These are phyloP conservation scores for Sanghuangporus sanghuang DNA, from an alignment of 1,284 basidiomycete genomes.

Conservation along the genomic window DNA sequence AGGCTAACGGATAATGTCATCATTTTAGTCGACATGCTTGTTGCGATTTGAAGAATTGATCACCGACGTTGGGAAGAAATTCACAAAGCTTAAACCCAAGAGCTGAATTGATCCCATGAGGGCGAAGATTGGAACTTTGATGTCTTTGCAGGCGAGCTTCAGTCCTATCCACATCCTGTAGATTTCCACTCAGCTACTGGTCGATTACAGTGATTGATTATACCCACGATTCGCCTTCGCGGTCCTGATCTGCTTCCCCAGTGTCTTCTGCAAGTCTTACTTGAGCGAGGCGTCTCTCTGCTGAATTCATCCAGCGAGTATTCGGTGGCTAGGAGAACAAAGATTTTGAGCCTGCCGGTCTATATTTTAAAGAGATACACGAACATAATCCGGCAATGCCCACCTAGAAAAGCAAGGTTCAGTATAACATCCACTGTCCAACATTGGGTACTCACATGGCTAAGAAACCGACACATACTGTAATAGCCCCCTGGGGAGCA, in stretches of 20 bases:
- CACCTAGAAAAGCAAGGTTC: slow-evolving; percentile 15
- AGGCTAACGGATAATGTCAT: slow-evolving; percentile 47
- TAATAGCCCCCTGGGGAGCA: slow-evolving; percentile 46
- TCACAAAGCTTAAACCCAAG: slow-evolving; percentile 64
- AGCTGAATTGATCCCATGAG: slow-evolving; percentile 47
- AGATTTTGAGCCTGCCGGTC: background rate
- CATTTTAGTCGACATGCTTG: slow-evolving; percentile 13
- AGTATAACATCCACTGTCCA: no score
- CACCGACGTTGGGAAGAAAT: slow-evolving; percentile 68
- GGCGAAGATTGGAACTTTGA: slow-evolving; percentile 56
- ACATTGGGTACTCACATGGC: slow-evolving; percentile 39
- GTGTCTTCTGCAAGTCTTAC: slow-evolving; percentile 70
- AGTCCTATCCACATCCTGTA: slow-evolving; percentile 48
- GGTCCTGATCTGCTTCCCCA: slow-evolving; percentile 65
- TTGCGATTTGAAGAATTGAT: background rate
- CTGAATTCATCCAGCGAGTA: slow-evolving; percentile 56
- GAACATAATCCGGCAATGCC: slow-evolving; percentile 25
- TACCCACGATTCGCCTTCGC: slow-evolving; percentile 45
- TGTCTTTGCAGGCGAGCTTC: slow-evolving; percentile 55
- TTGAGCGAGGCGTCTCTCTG: slow-evolving; percentile 62
- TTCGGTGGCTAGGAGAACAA: slow-evolving; percentile 46
- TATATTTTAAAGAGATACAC: background rate
- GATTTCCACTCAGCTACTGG: background rate
- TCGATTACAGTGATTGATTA: slow-evolving; percentile 13
- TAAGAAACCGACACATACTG: slow-evolving; percentile 49